Conservation (phyloP, 208 protist genomes). For the Strigomonas galati region DNA sequence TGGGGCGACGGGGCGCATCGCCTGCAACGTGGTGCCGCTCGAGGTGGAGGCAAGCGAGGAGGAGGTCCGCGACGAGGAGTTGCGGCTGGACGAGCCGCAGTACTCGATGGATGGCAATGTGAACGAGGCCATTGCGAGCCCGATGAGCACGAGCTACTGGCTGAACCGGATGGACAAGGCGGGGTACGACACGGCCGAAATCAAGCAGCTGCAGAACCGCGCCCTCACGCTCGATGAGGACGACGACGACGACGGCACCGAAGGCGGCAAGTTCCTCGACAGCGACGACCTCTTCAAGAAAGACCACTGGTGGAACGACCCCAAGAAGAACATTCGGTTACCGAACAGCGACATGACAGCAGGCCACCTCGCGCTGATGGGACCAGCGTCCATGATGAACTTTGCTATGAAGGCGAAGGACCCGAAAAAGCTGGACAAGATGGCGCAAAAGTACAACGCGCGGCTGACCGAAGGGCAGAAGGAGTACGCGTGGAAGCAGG, state of each 20-base stretch:
- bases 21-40: conserved; percentile 64
- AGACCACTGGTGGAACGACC: conserved; percentile 87
- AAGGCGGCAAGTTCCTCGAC: conserved; percentile 62
- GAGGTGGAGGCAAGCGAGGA: conserved; percentile 58
- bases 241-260: conserved; percentile 54
- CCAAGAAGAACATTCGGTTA: conserved; percentile 74
- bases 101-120: conserved; percentile 64
- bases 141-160: conserved; percentile 87
- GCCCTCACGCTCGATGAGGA: conserved; percentile 63
- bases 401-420: conserved; percentile 80
- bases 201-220: conserved; percentile 68
- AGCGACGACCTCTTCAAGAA: conserved; percentile 87
- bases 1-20: conserved; percentile 57
- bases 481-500: conserved; percentile 82
- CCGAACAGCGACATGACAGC: conserved; percentile 81
- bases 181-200: conserved; percentile 81
- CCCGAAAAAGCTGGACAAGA: conserved; percentile 80
- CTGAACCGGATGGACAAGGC: conserved; percentile 77
- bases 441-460: conserved; percentile 80
- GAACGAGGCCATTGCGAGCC: conserved; percentile 80
- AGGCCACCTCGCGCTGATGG: conserved; percentile 76
- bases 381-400: conserved; percentile 88
- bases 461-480: conserved; percentile 82
- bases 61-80: conserved; percentile 42
- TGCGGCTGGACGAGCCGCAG: conserved; percentile 37